A percentile compares a stretch with the other conserved stretches of the same genome.
Evolutionary conservation across 2,329 filamentous ascomycete genomes (phyloP).

Genomic region (Fusarium musae): DNA sequence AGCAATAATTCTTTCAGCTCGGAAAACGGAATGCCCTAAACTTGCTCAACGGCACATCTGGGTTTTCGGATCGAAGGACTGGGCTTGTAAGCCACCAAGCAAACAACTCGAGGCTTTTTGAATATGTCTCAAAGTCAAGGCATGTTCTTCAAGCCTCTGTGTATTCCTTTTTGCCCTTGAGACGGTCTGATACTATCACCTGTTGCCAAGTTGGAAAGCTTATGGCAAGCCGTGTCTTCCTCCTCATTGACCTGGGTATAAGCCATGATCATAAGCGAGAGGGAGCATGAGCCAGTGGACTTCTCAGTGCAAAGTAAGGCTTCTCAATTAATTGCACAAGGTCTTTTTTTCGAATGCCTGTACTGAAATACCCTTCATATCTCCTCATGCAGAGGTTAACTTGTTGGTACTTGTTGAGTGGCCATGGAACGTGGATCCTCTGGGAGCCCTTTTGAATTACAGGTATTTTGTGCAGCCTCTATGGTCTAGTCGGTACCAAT

Average conservation of each 20-base stretch:
- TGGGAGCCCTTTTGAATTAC: not conserved
- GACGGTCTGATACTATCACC: not conserved
- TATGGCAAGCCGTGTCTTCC: not conserved
- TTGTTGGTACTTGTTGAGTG: not conserved
- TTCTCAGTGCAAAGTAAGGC: slow-evolving; percentile 6
- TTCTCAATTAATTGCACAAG: not conserved
- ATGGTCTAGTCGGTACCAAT: not conserved
- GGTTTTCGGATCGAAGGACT: not conserved
- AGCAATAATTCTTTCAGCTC: not conserved
- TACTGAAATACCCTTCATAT: not conserved
- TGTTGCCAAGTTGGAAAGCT: not conserved
- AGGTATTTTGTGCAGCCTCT: not conserved
- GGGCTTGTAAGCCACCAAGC: not conserved
- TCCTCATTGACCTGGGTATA: not conserved
- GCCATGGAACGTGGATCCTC: not conserved
- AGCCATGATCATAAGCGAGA: not conserved
- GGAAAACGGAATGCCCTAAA: not conserved
- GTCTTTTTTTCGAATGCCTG: not conserved
- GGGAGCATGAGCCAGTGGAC: slow-evolving; percentile 3
- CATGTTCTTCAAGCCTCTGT: not conserved
- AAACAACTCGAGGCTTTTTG: not conserved
- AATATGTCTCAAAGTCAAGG: not conserved
- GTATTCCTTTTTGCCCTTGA: not conserved
- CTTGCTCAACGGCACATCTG: slow-evolving; percentile 3
- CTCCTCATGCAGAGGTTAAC: not conserved